Evolutionary conservation across 495 filamentous ascomycete species (phyloP).

Genomic region (Tirmania nivea): DNA sequence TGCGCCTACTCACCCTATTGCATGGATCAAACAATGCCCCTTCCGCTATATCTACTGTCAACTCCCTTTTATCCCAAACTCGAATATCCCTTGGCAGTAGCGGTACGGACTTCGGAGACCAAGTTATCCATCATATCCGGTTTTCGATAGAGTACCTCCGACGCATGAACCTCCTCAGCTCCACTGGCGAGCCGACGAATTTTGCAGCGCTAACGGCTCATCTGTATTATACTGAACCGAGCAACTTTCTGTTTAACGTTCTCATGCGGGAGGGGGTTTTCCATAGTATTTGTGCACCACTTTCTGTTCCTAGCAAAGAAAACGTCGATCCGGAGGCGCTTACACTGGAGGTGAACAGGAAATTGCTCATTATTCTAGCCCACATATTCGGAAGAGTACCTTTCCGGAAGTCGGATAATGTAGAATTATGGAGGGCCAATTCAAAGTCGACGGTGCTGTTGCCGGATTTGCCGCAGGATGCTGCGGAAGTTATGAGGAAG

Average conservation of each 20-base stretch:
- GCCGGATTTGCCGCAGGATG: slow-evolving; percentile 35
- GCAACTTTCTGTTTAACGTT: slow-evolving; percentile 51
- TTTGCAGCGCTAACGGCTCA: slow-evolving; percentile 45
- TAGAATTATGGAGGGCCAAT: slow-evolving; percentile 12
- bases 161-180: slow-evolving; percentile 38
- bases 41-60: slow-evolving; percentile 38
- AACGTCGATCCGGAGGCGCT: slow-evolving; percentile 5
- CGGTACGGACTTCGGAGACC: slow-evolving; percentile 35
- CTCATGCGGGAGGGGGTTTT: slow-evolving; percentile 47
- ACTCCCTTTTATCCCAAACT: slow-evolving; percentile 43
- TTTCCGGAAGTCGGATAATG: slow-evolving; percentile 12
- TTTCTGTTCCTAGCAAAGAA: slow-evolving; percentile 20
- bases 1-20: slow-evolving; percentile 44
- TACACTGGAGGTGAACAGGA: neutral
- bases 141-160: slow-evolving; percentile 66
- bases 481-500: slow-evolving; percentile 29
- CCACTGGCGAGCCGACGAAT: slow-evolving; percentile 39
- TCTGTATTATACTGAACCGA: slow-evolving; percentile 52
- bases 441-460: slow-evolving; percentile 18
- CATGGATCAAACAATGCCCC: slow-evolving; percentile 38
- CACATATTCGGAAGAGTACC: slow-evolving; percentile 43
- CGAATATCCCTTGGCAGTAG: slow-evolving; percentile 49
- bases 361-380: slow-evolving; percentile 40
- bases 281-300: slow-evolving; percentile 34
- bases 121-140: slow-evolving; percentile 49